Evolutionary conservation across 2,329 filamentous ascomycete species (phyloP).

Genomic region (Cercospora sp.): DNA sequence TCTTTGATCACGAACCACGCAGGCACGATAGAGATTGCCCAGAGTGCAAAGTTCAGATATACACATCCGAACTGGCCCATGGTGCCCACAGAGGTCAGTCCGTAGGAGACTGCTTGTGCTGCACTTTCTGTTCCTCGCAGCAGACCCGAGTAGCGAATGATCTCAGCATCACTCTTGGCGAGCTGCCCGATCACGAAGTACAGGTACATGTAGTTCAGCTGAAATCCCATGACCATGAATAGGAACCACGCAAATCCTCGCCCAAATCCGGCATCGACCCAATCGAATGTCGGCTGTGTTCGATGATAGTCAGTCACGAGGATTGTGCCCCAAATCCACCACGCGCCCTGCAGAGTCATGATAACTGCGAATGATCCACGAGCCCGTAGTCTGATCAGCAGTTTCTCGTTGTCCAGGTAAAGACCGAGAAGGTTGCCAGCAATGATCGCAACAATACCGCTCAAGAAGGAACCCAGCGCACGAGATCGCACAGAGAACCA

Average conservation of each 20-base stretch:
- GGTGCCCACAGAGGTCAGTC: constrained; percentile 60
- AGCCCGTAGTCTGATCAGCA: constrained; percentile 57
- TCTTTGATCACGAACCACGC: constrained; percentile 66
- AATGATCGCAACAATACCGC: constrained; percentile 65
- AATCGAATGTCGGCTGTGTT: constrained; percentile 64
- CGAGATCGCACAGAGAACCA: constrained; percentile 71
- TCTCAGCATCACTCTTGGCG: constrained; percentile 60
- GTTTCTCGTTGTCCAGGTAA: constrained; percentile 60
- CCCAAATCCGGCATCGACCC: constrained; percentile 64
- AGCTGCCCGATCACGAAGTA: constrained; percentile 71
- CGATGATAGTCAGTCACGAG: constrained; percentile 61
- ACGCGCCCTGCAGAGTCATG: constrained; percentile 62
- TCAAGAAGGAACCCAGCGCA: constrained; percentile 69
- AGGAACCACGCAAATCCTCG: constrained; percentile 66
- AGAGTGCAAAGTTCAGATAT: constrained; percentile 70
- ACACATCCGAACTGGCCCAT: constrained; percentile 66
- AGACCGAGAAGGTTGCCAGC: constrained; percentile 66
- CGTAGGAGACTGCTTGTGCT: constrained; percentile 72
- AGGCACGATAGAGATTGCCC: constrained; percentile 63
- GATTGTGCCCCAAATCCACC: constrained; percentile 72
- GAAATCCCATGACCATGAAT: constrained; percentile 66
- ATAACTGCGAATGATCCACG: constrained; percentile 58
- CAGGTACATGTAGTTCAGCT: constrained; percentile 72
- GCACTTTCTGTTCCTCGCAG: constrained; percentile 70
- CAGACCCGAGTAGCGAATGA: constrained; percentile 67